Conservation (phyloP, 2,329 filamentous ascomycete genomes). For the Tolypocladium album region DNA sequence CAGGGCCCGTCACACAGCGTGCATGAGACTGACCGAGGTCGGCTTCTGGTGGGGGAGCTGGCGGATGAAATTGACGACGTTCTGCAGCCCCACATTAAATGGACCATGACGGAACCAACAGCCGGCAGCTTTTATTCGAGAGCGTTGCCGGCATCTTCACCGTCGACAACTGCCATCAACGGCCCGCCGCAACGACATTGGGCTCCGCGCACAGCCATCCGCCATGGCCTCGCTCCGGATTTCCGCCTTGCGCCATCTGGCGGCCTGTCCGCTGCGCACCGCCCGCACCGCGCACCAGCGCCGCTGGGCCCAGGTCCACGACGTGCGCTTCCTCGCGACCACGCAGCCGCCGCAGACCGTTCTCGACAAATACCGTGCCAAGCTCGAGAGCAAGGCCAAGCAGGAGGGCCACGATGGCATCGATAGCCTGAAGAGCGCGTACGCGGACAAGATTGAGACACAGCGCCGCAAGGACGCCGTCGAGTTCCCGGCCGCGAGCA, state of each 20-base stretch:
- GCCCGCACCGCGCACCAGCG: conserved; percentile 45
- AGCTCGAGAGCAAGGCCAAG: conserved; percentile 73
- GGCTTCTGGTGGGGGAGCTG: conserved; percentile 1
- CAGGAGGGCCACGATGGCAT: conserved; percentile 60
- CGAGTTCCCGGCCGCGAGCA: conserved; percentile 25
- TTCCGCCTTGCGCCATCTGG: conserved; percentile 36
- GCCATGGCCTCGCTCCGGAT: conserved; percentile 39
- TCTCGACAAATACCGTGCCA: conserved; percentile 76
- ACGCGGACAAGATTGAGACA: conserved; percentile 70
- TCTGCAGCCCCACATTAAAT: neutral
- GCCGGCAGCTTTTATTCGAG: neutral
- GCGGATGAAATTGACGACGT: neutral
- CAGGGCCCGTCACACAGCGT: neutral
- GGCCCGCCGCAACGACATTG: neutral
- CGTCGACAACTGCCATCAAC: neutral
- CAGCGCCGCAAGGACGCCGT: conserved; percentile 58
- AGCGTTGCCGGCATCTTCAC: neutral
- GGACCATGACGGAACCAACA: neutral
- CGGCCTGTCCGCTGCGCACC: conserved; percentile 19
- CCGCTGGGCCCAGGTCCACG: conserved; percentile 85
- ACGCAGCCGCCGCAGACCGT: conserved; percentile 58
- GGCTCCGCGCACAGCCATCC: neutral
- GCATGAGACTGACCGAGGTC: neutral
- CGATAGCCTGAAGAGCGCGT: conserved; percentile 68
- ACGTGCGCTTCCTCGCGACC: conserved; percentile 81